A percentile compares a stretch with the other conserved stretches of the same genome.
Conservation (phyloP, 164 flowering plant genomes). For the Aristolochia fimbriata region DNA sequence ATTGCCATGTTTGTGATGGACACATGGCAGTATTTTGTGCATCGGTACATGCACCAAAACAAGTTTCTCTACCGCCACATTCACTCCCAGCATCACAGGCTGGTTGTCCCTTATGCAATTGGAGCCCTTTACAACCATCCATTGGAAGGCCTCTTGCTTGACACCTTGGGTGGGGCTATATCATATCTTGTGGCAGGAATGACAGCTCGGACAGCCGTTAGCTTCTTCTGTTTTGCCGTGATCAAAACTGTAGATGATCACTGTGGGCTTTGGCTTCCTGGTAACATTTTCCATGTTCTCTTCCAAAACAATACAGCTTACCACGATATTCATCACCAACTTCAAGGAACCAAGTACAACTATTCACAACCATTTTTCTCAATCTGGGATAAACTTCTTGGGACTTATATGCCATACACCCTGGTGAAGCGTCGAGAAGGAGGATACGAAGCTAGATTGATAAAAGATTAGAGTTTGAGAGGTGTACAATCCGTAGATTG, state of each 20-base stretch:
- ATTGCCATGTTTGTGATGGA: constrained; percentile 75
- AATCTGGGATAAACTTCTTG: constrained; percentile 67
- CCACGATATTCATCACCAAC: constrained; percentile 77
- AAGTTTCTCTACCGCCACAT: constrained; percentile 61
- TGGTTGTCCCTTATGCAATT: constrained; percentile 72
- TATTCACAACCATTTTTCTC: constrained; percentile 72
- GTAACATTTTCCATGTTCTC: constrained; percentile 56
- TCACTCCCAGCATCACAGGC: constrained; percentile 74
- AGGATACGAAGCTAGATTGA: constrained; percentile 55
- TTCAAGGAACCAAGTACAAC: constrained; percentile 55
- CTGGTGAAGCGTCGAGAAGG: constrained; percentile 55
- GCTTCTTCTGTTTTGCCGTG: constrained; percentile 71
- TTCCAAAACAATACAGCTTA: constrained; percentile 80
- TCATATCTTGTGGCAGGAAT: constrained; percentile 70
- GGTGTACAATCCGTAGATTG: neutral
- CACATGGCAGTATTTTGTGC: constrained; percentile 82
- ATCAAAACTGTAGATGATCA: constrained; percentile 81
- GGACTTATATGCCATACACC: constrained; percentile 61
- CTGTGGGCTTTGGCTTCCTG: constrained; percentile 83
- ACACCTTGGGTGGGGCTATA: constrained; percentile 74
- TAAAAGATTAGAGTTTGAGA: constrained; percentile 27
- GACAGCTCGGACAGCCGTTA: constrained; percentile 63
- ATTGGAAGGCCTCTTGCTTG: constrained; percentile 70
- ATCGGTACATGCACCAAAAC: constrained; percentile 80
- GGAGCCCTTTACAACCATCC: constrained; percentile 89